A percentile compares a stretch with the other conserved stretches of the same genome.
phyloP scores from a whole-genome alignment of 345 rosid species.

The Pelargonium nanum region DNA sequence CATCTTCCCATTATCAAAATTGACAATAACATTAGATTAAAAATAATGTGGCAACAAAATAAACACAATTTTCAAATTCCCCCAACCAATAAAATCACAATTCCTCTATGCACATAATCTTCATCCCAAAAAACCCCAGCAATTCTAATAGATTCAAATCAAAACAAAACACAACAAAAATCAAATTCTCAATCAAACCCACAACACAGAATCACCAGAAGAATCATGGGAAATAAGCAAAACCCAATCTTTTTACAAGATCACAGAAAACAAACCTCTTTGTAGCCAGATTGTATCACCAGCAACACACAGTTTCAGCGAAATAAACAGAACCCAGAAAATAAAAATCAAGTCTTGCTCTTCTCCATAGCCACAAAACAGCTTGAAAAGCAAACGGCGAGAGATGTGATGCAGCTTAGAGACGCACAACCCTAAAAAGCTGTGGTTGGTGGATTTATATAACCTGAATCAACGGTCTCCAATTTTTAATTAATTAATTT shows the following conservation, averaged over 20 bases:
- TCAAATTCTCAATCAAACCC: not conserved
- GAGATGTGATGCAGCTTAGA: not conserved
- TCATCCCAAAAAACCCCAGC: not conserved
- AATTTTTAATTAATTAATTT: too few relatives aligned
- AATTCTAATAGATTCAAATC: too few relatives aligned
- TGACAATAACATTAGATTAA: too few relatives aligned
- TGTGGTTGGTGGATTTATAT: not conserved
- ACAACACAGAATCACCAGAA: not conserved
- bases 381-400: not conserved
- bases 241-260: not conserved
- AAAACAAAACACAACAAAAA: too few relatives aligned
- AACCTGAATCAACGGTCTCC: too few relatives aligned
- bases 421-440: not conserved
- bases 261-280: slow-evolving; percentile 5
- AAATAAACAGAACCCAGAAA: not conserved
- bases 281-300: slow-evolving; percentile 12
- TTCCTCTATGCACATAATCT: not conserved
- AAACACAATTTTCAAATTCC: not conserved
- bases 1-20: too few relatives aligned
- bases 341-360: not conserved
- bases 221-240: not conserved
- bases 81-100: too few relatives aligned
- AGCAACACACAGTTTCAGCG: not conserved
- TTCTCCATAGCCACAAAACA: not conserved
- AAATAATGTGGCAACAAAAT: not conserved